Base-by-base conservation (phyloP, 495 filamentous ascomycete species). In the Trichoderma parareesei region DNA sequence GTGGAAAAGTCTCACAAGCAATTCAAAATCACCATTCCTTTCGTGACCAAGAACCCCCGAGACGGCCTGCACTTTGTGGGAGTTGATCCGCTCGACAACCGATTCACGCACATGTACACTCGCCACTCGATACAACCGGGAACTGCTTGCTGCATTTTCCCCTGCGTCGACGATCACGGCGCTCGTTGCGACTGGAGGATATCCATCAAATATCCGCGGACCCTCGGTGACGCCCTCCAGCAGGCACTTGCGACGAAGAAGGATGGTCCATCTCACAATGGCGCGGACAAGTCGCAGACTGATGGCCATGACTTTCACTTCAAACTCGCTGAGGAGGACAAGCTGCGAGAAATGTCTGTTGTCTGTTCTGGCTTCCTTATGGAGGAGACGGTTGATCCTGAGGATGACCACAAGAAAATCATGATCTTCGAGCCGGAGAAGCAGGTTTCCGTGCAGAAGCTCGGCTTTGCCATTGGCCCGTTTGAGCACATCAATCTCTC, bases 41-140 rank as follows among this genome's bases (percentile, higher is more conserved):
- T 94, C 70, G 75, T 78, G 14, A 82, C 90, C 7, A 85, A 86
- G 64, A 81, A 83, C 48, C 84, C 92, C 65, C 81, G 89, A 40
- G 94, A 98, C 74, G 94, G 92, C 20, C 73, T 98, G 61, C 91
- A 95, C 43, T 98, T 96, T 75, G 90, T 94, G 35, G 95, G 94
- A 2, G 80, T 91, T 40, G 86, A 89, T 60, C 85, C 86, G 59
- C 86, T 85, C 16, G 93, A 97, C 70, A 71, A 76, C 60, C 82
- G 92, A 66, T 98, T 93, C 71, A 93, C 94, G 0, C 92, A 98
- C 73, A 88, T 89, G 1, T 99, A 93, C 72, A 93, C 95, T 0
- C 90, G 87, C 35, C 93, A 92, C 67, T 87, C 85, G 2, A 73
- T 87, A 16, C 86, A 87, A 61, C 85, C 91, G 5, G 91, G 92